A percentile compares a stretch with the other conserved stretches of the same genome.
phyloP scores from a whole-genome alignment of 805 yeast genomes.

The Yamadazyma nakazawae region DNA sequence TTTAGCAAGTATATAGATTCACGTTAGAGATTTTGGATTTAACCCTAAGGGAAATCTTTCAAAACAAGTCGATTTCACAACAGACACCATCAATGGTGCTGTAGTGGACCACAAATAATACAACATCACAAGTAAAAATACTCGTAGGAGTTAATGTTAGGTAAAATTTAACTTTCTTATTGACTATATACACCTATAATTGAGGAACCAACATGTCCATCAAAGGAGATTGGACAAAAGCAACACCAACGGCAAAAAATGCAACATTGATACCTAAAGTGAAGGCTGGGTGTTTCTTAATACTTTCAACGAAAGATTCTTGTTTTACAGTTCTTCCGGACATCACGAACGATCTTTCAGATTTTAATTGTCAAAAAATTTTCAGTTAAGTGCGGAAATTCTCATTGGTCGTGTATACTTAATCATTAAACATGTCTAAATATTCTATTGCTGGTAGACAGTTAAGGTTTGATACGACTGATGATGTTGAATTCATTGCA shows the following conservation, averaged over 20 bases:
- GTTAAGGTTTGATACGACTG: conserved; percentile 66
- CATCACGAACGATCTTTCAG: conserved; percentile 6
- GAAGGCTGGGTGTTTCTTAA: conserved; percentile 62
- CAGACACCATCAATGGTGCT: no score
- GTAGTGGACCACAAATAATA: neutral
- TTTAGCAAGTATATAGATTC: no score
- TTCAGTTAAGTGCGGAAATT: neutral
- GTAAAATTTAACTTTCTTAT: neutral
- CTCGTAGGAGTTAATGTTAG: no score
- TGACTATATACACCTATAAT: conserved; percentile 28
- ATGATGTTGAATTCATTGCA: conserved; percentile 70
- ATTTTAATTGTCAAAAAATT: neutral
- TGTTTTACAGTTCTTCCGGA: conserved; percentile 20
- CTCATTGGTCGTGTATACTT: conserved; percentile 4
- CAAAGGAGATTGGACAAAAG: conserved; percentile 71
- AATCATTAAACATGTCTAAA: conserved; percentile 1
- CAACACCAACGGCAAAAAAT: conserved; percentile 69
- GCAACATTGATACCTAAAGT: conserved; percentile 61
- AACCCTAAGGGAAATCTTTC: no score
- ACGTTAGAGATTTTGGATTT: no score
- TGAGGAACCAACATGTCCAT: conserved; percentile 84
- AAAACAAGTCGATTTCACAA: no score
- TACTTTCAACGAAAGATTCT: conserved; percentile 42
- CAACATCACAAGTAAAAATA: neutral
- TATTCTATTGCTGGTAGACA: conserved; percentile 71